Base-by-base conservation (phyloP, 2,329 filamentous ascomycete genomes). In the Fusarium continuum region DNA sequence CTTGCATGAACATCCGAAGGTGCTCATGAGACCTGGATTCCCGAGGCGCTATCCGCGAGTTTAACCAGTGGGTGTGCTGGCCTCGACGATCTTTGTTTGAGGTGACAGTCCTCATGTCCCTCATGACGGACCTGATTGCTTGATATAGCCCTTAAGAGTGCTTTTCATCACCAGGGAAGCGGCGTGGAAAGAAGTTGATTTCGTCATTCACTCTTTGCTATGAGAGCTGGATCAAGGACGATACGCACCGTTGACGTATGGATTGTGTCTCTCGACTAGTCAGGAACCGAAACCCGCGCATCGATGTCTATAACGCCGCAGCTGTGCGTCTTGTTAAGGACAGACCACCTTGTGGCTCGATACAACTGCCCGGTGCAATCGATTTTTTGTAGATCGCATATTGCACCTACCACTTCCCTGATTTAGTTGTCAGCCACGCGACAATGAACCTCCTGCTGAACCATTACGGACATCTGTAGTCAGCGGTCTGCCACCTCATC, bases 351-450 rank as follows among this genome's bases (percentile, higher is more conserved):
- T 49, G 45, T 65, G 57, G 44, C 61, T 47, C 52, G 23, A 43
- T n/a, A 63, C 29, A 58, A 62, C 46, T 29, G 46, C 20, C 50
- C 38, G n/a, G 45, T 45, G 55, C 50, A 48, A 46, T 35, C 38
- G 35, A 49, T 45, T 45, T 50, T 23, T 20, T 64, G 60, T 48
- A 55, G 61, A 64, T 64, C 56, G 22, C 50, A 32, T 31, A 61
- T 57, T 55, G 31, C 61, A 43, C n/a, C n/a, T n/a, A n/a, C 29
- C 51, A 40, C 46, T 66, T 66, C 62, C 63, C 46, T 66, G 63
- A 66, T 67, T 64, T 67, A 49, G 58, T 52, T 56, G 46, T 64
- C 17, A 50, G 54, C 63, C 62, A 67, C 63, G 63, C 63, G 63
- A 66, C 63, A 64, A 49, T n/a, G 47, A 47, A 52, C 43, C 11